Base-by-base conservation (phyloP, 306 rosid species). In the Calophaca sinica region DNA sequence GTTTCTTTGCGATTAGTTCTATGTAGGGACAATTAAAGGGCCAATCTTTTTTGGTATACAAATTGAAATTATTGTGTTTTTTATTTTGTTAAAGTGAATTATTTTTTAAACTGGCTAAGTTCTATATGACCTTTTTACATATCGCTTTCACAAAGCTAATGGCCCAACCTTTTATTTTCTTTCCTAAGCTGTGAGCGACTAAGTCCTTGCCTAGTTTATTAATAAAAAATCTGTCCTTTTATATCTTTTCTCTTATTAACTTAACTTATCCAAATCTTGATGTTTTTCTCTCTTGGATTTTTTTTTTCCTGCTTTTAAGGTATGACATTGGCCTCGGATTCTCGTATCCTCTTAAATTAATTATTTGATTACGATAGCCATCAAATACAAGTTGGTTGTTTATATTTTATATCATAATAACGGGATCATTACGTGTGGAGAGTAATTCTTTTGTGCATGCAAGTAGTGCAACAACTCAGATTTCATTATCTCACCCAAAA, bases 161-260 rank as follows among this genome's bases (percentile, higher is more conserved):
- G 73, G 68, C 26, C 68, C 70, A 28, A 45, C 62, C 39, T 52
- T 74, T 77, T 29, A 41, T 80, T 70, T 73, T 62, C 62, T 20
- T 49, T 70, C 81, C 73, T 70, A 79, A 70, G 87, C 73, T 83
- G 84, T 74, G 84, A 74, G 48, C 84, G 74, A 79, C 86, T 68
- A 52, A 62, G 42, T 49, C 45, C 9, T 74, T 62, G 44, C 41
- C 83, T 62, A 15, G 46, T 72, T 55, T 49, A 58, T 62, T 28
- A 74, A 55, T 62, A 41, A 32, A 69, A 74, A 15, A 64, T 3
- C 9, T 79, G 81, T 44, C 70, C 79, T 49, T 79, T 83, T 41
- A 64, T 63, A 50, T 60, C 54, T 55, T 79, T 46, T 62, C 41
- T 49, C 70, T 57, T 12, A 39, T 75, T 64, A 83, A 71, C 72